Base-by-base conservation (phyloP, 1,284 basidiomycete species). In the Heterobasidion occidentale region DNA sequence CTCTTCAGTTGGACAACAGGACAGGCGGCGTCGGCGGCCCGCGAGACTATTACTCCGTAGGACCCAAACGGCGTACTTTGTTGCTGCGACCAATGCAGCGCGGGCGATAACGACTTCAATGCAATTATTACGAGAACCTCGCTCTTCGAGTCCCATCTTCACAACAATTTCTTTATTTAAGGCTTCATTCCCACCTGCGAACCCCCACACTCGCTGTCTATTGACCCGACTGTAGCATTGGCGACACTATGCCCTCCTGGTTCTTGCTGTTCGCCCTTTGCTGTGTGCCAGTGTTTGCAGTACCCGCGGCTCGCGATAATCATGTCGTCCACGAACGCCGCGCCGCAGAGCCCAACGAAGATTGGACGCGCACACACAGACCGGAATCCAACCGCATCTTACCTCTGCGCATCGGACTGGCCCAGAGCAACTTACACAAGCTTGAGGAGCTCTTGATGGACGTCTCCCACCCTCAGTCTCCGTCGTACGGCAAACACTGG, bases 401-500 rank as follows among this genome's bases (percentile, higher is more conserved):
- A 12, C 66, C 67, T 14, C 59, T 74, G 53, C 65, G 68, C 53
- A 67, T 75, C 45, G 72, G 71, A 3, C 67, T 74, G 9, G 61
- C 62, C 47, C 74, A 75, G 62, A 60, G 61, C 58, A 75, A 75
- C 61, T 52, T 71, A 34, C 64, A 75, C 58, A 58, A 61, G 35
- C 57, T 74, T 53, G 68, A 75, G 58, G 70, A 73, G 46, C 61
- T 69, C 55, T 67, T 76, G 51, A 65, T 69, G 58, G 58, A 64
- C 15, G 65, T 75, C 35, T 64, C 73, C 2, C 68, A 74, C 59
- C 74, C 74, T 12, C 60, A 69, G 6, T 74, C 71, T 12, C 57
- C 62, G 8, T 63, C 55, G 45, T 76, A 71, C 56, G 73, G 71
- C 7, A 62, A 71, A 54, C 73, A 76, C 59, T 73, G 69, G 65